These are phyloP conservation scores for Xylariaceae sp. DNA, from an alignment of 2,329 filamentous ascomycete species.

Conservation along the genomic window DNA sequence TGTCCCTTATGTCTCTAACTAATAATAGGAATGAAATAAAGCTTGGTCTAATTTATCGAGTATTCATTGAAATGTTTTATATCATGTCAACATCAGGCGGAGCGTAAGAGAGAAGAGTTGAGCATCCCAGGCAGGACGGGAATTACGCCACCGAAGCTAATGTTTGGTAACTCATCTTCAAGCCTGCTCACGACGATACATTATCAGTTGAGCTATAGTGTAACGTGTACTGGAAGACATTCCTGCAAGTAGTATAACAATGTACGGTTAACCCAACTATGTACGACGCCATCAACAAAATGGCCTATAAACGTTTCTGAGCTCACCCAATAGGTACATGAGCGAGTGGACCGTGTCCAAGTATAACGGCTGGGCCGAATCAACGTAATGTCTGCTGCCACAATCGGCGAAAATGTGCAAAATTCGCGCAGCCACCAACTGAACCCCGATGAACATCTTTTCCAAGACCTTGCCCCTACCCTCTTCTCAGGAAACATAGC, in stretches of 20 bases:
- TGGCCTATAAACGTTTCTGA: conserved; percentile 7
- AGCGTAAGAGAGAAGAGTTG: no score
- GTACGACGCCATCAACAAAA: not conserved
- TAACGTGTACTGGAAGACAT: not conserved
- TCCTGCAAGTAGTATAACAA: not conserved
- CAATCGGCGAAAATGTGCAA: not conserved
- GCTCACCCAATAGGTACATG: not conserved
- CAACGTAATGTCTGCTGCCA: conserved; percentile 8
- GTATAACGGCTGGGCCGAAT: conserved; percentile 3
- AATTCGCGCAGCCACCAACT: not conserved
- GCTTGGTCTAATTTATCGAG: no score
- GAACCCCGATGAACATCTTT: conserved; percentile 5
- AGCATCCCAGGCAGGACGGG: no score
- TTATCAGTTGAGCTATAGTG: no score
- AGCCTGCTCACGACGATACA: not conserved
- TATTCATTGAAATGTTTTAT: no score
- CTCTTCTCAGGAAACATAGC: not conserved
- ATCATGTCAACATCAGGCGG: no score
- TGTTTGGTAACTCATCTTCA: no score
- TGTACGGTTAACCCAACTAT: not conserved
- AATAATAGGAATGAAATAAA: no score
- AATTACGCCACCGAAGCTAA: no score
- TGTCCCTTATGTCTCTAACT: no score
- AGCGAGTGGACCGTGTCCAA: not conserved
- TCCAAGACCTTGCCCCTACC: not conserved